These are phyloP conservation scores for Fusarium chuoi DNA, from an alignment of 2,329 filamentous ascomycete species.

Conservation along the genomic window DNA sequence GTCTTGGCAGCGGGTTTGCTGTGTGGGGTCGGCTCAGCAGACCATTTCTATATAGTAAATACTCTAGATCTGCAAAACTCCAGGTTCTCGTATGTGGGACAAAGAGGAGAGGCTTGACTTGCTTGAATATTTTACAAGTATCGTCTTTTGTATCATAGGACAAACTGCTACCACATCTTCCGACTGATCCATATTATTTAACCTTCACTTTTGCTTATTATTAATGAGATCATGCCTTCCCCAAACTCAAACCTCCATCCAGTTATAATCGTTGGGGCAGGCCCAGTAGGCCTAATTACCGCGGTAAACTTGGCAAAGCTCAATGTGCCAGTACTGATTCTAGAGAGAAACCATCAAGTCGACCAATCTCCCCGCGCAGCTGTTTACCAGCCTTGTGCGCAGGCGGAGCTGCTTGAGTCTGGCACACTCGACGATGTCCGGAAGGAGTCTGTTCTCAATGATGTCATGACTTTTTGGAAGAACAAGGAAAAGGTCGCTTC, in stretches of 20 bases:
- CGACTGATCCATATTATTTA: too few relatives aligned
- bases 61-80: neutral
- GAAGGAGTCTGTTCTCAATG: neutral
- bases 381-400: neutral
- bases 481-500: neutral
- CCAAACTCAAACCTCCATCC: neutral
- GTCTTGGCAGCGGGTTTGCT: neutral
- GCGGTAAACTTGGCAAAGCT: neutral
- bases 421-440: neutral
- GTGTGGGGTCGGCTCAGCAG: neutral
- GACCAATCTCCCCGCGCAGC: neutral
- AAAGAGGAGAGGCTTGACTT: neutral
- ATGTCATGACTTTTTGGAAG: neutral
- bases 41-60: neutral
- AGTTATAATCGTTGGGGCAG: neutral
- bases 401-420: neutral
- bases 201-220: too few relatives aligned
- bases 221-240: neutral
- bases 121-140: neutral
- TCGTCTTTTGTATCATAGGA: too few relatives aligned
- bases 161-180: too few relatives aligned
- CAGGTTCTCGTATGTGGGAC: neutral
- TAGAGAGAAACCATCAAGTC: neutral
- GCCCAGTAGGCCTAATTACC: neutral
- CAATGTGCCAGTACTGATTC: neutral